Conservation (phyloP, 768 basidiomycete genomes). For the Naganishia vishniacii region DNA sequence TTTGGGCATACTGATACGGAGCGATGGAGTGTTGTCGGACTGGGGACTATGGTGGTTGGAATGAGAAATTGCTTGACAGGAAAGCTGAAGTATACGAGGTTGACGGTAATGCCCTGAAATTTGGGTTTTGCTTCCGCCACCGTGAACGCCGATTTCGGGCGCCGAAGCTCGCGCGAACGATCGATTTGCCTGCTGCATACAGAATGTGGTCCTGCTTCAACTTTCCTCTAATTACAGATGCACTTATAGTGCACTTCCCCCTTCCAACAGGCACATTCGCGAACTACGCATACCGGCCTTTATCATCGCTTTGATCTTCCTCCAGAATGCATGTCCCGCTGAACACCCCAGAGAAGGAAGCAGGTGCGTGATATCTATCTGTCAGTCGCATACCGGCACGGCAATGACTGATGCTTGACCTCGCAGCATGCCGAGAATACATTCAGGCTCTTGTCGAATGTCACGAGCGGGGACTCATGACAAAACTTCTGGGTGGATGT, state of each 20-base stretch:
- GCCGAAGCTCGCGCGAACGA: not conserved
- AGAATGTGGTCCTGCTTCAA: too few relatives aligned
- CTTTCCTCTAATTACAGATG: too few relatives aligned
- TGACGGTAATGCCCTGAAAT: not conserved
- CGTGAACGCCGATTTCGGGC: not conserved
- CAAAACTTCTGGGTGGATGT: constrained; percentile 36
- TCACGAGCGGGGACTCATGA: constrained; percentile 40
- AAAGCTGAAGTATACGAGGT: not conserved
- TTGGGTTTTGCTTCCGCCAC: constrained; percentile 4
- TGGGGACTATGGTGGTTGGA: not conserved
- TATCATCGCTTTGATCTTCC: too few relatives aligned
- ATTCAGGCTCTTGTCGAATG: constrained; percentile 43
- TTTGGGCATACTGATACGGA: constrained; percentile 39
- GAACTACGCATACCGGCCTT: too few relatives aligned
- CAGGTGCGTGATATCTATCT: constrained; percentile 6
- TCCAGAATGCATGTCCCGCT: constrained; percentile 21
- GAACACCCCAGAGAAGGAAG: constrained; percentile 20
- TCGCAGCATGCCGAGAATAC: constrained; percentile 39
- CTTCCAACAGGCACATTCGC: too few relatives aligned
- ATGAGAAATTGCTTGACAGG: not conserved
- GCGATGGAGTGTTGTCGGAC: not conserved
- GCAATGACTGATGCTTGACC: not conserved
- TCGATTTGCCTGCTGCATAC: not conserved
- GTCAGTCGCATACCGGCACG: not conserved
- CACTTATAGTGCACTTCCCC: too few relatives aligned